Base-by-base conservation (phyloP, 805 yeast genomes). In the Candida anglica region DNA sequence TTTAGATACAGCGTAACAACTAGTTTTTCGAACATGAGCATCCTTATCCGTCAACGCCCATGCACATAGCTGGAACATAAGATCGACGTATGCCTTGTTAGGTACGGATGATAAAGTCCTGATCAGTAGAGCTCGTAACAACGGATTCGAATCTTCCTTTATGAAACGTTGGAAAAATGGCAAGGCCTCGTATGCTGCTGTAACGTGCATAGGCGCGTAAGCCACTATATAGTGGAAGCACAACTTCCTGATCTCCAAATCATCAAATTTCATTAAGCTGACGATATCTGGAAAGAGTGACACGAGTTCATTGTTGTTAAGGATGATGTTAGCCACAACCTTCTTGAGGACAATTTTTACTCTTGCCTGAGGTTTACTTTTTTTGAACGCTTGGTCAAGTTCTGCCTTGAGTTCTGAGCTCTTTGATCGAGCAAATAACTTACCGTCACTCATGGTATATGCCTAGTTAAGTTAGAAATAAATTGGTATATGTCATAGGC, bases 261-360 rank as follows among this genome's bases (percentile, higher is more conserved):
- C 95, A 44, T 71, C 72, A 18, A 44, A 55, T 29, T 66, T 64
- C 48, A 83, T 62, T n/a, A 80, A 58, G 22, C 55, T 50, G 5
- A 76, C 39, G 5, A 86, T 71, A 33, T 86, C 94, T 1, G 80
- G 79, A 48, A 81, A 74, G 35, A 91, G 53, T 14, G 61, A 54
- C 8, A 77, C 67, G 75, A 88, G 76, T 50, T 91, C 96, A 36
- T 72, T 72, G 54, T 86, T 86, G 32, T 88, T 87, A 58, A 87
- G 69, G 5, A 94, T 81, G 57, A 87, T 72, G 56, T 88, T 89
- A 27, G 95, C 91, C 6, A 89, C 69, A 18, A 87, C 73, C 48
- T 83, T 84, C 54, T 80, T 81, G 48, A 91, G 47, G 5, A 65
- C 59, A 19, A 53, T 38, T 41, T 57, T 61, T 41, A 67, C 49